Conservation (phyloP, 106 monocot genomes). For the Ottelia alismoides region DNA sequence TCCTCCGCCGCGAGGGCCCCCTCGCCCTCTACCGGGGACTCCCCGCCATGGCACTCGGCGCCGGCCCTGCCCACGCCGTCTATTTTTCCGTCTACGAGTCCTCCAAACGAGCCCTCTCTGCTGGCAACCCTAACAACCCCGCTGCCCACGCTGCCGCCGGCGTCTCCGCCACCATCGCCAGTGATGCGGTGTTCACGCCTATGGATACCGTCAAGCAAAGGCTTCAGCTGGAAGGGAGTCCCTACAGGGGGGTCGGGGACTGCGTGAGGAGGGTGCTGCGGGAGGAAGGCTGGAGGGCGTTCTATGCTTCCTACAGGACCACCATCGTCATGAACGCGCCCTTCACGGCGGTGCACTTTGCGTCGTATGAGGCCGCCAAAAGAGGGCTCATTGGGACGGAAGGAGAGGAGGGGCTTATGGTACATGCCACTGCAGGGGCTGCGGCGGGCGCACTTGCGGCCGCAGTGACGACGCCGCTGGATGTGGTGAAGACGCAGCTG, state of each 20-base stretch:
- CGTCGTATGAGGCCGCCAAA: constrained; percentile 91
- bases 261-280: constrained; percentile 54
- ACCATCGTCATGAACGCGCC: constrained; percentile 97
- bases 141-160: constrained; percentile 79
- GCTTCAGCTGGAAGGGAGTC: constrained; percentile 70
- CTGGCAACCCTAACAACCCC: constrained; percentile 27
- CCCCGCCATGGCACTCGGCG: constrained; percentile 82
- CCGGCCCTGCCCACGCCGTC: constrained; percentile 89
- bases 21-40: constrained; percentile 74
- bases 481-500: constrained; percentile 87
- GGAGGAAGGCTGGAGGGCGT: constrained; percentile 72
- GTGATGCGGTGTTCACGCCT: constrained; percentile 91
- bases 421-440: constrained; percentile 87
- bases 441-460: constrained; percentile 81
- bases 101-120: constrained; percentile 38
- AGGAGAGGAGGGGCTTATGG: constrained; percentile 42
- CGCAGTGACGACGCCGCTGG: constrained; percentile 69
- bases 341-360: constrained; percentile 86
- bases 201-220: constrained; percentile 97
- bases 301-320: constrained; percentile 70
- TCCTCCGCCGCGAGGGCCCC: constrained; percentile 35
- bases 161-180: constrained; percentile 66
- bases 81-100: constrained; percentile 92
- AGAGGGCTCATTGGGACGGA: constrained; percentile 33
- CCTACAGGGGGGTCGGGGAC: constrained; percentile 69